phyloP scores from a whole-genome alignment of 108 stramenopile species.

The Heterococcus sp. region DNA sequence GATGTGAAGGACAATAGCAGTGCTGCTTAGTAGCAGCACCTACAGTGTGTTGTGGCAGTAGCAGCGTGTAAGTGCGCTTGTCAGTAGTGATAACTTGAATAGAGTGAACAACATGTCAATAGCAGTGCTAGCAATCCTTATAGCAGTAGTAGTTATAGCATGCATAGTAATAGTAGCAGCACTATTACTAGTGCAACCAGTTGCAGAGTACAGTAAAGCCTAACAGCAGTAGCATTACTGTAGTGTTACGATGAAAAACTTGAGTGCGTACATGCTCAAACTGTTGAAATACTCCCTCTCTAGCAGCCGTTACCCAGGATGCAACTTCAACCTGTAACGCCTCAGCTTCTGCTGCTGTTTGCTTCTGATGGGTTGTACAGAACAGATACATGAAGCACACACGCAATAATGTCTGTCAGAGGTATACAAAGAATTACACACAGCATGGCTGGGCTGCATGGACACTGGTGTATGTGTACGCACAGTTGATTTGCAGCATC shows the following conservation, averaged over 20 bases:
- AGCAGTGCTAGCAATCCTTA: background rate
- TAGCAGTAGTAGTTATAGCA: background rate
- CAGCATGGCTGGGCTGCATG: too few species aligned
- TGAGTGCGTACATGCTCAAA: constrained; percentile 6
- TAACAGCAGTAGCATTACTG: too few species aligned
- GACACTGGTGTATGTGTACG: too few species aligned
- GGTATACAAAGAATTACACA: too few species aligned
- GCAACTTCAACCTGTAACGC: background rate
- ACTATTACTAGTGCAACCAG: background rate
- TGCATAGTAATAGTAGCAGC: background rate
- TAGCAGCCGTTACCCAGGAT: background rate
- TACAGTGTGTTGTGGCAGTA: background rate
- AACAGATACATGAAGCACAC: too few species aligned
- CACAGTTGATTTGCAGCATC: too few species aligned
- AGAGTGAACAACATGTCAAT: background rate
- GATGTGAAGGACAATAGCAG: background rate
- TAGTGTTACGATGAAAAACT: background rate
- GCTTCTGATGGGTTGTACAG: too few species aligned
- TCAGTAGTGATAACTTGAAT: background rate
- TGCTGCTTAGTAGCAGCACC: background rate
- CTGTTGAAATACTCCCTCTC: constrained; percentile 18
- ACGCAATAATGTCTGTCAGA: too few species aligned
- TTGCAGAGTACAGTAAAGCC: too few species aligned
- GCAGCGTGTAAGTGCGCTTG: background rate
- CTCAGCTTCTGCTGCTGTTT: background rate